Evolutionary conservation across 176 grass and related monocot species (phyloP).

Genomic region (Oryza nivara): DNA sequence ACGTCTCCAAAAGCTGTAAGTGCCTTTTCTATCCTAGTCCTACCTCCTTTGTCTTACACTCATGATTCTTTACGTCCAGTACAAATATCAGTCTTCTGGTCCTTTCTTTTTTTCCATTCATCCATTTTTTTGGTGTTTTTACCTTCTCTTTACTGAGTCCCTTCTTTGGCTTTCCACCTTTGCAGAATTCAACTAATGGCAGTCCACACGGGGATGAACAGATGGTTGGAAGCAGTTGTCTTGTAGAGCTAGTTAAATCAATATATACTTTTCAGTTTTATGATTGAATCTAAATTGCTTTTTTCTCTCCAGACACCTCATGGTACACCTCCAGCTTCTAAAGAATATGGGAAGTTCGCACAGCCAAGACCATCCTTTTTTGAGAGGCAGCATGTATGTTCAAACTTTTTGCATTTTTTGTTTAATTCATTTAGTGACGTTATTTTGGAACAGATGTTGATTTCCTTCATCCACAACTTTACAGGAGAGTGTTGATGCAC

Average conservation of each 20-base stretch:
- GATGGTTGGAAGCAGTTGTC: conserved; percentile 58
- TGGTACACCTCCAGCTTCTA: conserved; percentile 64
- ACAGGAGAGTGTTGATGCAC: conserved; percentile 84
- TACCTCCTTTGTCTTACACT: conserved; percentile 1
- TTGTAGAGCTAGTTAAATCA: conserved; percentile 40
- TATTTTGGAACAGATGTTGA: conserved; percentile 32
- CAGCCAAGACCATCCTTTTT: conserved; percentile 69
- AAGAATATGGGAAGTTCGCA: conserved; percentile 58
- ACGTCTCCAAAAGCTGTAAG: conserved; percentile 70
- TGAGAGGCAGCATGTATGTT: conserved; percentile 79
- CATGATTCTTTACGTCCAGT: conserved; percentile 34
- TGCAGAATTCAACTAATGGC: conserved; percentile 72
- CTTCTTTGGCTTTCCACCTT: conserved; percentile 35
- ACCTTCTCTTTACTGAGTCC: conserved; percentile 30
- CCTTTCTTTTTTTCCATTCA: not conserved
- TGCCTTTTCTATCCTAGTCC: conserved; percentile 16
- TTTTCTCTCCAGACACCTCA: conserved; percentile 70
- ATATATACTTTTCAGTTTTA: conserved; percentile 37
- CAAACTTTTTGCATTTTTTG: conserved; percentile 12
- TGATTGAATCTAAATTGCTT: conserved; percentile 48
- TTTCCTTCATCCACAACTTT: conserved; percentile 35
- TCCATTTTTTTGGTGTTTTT: conserved; percentile 15
- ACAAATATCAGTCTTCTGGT: conserved; percentile 16
- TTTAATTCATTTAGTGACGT: conserved; percentile 28
- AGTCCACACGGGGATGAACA: conserved; percentile 46